phyloP scores from a whole-genome alignment of 371 early-diverging fungal genomes.

The Neoconidiobolus thromboides region DNA sequence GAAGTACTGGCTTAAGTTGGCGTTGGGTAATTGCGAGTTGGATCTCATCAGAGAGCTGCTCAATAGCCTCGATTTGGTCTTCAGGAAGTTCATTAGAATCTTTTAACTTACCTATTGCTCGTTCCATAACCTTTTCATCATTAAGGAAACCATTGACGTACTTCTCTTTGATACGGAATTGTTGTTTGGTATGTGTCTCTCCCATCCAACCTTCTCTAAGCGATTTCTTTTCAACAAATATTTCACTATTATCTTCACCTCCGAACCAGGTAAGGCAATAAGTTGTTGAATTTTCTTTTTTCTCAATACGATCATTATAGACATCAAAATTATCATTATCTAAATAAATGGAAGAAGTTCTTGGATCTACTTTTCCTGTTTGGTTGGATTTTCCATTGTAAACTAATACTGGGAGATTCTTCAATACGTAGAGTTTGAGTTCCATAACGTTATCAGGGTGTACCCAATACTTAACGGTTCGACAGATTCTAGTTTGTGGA shows the following conservation, averaged over 20 bases:
- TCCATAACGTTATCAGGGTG: slow-evolving; percentile 97
- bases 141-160: slow-evolving; percentile 71
- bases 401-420: slow-evolving; percentile 91
- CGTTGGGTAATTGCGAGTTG: slow-evolving; percentile 55
- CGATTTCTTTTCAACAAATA: slow-evolving; percentile 97
- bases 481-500: slow-evolving; percentile 47
- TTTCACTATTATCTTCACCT: slow-evolving; percentile 52
- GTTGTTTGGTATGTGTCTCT: slow-evolving; percentile 85
- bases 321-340: slow-evolving; percentile 90
- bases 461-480: slow-evolving; percentile 98
- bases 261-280: slow-evolving; percentile 97
- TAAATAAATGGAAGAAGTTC: slow-evolving; percentile 94
- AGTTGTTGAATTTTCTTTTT: slow-evolving; percentile 86
- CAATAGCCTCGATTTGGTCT: slow-evolving; percentile 61
- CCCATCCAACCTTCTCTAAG: slow-evolving; percentile 98
- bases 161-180: slow-evolving; percentile 93
- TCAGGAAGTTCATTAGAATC: slow-evolving; percentile 62
- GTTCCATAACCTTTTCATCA: slow-evolving; percentile 68
- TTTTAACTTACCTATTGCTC: slow-evolving; percentile 61
- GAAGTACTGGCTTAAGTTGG: slow-evolving; percentile 53
- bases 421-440: slow-evolving; percentile 81
- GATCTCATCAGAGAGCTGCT: slow-evolving; percentile 67
- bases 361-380: slow-evolving; percentile 48
- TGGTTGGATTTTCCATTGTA: slow-evolving; percentile 43
- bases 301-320: slow-evolving; percentile 85